Percentiles rank a stretch among this genome's conserved stretches.
Conservation (phyloP, 139 green algal species). For the Deuterostichococcus epilithicus region DNA sequence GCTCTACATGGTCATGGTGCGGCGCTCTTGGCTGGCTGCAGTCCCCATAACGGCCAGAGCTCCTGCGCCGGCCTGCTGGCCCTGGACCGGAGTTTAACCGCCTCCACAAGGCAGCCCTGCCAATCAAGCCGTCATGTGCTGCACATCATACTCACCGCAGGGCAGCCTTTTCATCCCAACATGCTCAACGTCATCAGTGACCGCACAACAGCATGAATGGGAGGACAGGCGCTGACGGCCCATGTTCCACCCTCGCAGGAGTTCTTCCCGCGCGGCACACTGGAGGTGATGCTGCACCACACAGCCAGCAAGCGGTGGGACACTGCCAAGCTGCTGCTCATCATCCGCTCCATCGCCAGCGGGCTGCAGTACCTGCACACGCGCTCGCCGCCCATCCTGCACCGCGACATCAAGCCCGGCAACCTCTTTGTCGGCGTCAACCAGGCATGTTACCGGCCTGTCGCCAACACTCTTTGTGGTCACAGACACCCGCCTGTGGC, state of each 20-base stretch:
- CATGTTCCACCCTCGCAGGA: too few relatives aligned
- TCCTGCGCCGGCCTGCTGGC: neutral
- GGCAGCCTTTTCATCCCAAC: too few relatives aligned
- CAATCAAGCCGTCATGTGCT: too few relatives aligned
- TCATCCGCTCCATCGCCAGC: slow-evolving; percentile 3
- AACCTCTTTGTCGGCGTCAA: slow-evolving; percentile 11
- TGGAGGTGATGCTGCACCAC: slow-evolving; percentile 38
- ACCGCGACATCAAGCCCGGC: slow-evolving; percentile 55
- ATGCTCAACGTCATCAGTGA: too few relatives aligned
- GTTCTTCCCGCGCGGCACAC: slow-evolving; percentile 19
- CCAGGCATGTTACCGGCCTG: neutral
- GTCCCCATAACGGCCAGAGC: neutral
- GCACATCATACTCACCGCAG: too few relatives aligned
- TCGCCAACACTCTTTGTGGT: neutral
- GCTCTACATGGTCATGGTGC: slow-evolving; percentile 33
- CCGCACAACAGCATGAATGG: too few relatives aligned
- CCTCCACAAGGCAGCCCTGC: too few relatives aligned
- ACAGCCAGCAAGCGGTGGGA: slow-evolving; percentile 22
- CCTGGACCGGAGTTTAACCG: too few relatives aligned
- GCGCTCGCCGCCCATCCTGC: slow-evolving; percentile 26
- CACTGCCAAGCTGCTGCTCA: slow-evolving; percentile 30
- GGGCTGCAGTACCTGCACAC: slow-evolving; percentile 31
- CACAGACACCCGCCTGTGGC: neutral
- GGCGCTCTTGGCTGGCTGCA: too few relatives aligned
- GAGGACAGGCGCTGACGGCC: too few relatives aligned